phyloP scores from a whole-genome alignment of 805 yeast species.

The Metschnikowia peoriensis region DNA sequence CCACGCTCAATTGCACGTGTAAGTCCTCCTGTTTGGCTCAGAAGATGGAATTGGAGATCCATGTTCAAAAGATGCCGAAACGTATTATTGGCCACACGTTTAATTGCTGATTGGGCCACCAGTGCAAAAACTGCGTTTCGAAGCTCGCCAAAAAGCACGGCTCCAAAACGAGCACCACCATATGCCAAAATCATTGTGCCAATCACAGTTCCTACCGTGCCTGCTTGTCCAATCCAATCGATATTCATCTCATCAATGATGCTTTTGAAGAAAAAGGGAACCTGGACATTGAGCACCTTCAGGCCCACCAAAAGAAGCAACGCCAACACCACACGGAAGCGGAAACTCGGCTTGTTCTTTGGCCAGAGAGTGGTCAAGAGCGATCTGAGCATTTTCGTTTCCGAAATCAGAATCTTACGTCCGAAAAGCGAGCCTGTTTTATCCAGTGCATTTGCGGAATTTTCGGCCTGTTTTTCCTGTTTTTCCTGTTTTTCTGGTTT shows the following conservation, averaged over 20 bases:
- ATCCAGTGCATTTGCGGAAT: neutral
- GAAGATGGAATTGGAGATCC: conserved; percentile 86
- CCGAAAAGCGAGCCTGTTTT: conserved; percentile 11
- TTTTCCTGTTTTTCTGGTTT: neutral
- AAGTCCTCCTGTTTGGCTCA: conserved; percentile 92
- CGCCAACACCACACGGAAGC: conserved; percentile 74
- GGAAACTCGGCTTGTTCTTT: conserved; percentile 60
- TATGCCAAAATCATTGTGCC: conserved; percentile 73
- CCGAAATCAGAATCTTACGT: conserved; percentile 34
- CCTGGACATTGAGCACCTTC: conserved; percentile 88
- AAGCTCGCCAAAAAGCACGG: conserved; percentile 90
- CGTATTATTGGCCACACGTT: conserved; percentile 84
- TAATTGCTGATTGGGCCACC: conserved; percentile 92
- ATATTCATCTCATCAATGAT: conserved; percentile 92
- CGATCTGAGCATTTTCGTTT: conserved; percentile 58
- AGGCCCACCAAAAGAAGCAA: conserved; percentile 71
- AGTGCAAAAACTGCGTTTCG: conserved; percentile 94
- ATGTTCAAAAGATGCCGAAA: conserved; percentile 78
- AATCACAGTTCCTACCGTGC: conserved; percentile 65
- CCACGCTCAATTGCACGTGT: conserved; percentile 97
- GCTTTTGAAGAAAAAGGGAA: conserved; percentile 85
- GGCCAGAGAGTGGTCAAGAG: conserved; percentile 81
- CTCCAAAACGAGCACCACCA: conserved; percentile 92
- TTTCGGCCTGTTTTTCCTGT: neutral
- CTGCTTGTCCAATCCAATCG: conserved; percentile 68